Base-by-base conservation (phyloP, 2,329 filamentous ascomycete species). In the Ceratocystis eucalypticola region DNA sequence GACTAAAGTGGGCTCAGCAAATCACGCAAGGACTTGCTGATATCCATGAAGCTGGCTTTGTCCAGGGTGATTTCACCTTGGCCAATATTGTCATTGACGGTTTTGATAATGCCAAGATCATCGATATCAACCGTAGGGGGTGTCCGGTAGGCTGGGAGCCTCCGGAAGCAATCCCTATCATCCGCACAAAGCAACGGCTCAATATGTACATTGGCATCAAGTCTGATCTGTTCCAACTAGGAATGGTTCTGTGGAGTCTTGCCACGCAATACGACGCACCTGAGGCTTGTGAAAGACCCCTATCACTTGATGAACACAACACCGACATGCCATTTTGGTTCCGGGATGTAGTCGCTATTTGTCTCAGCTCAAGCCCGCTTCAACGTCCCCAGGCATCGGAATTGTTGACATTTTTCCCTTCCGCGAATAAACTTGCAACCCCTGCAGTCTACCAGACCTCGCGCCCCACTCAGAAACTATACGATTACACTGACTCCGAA, bases 161-260 rank as follows among this genome's bases (percentile, higher is more conserved):
- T 2, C 94, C 94, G 3, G 94, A 99, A 76, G 88, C 95, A 66
- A 88, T 87, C 17, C 83, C 84, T 5, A 84, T 97, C 66, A 91
- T 97, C 68, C 87, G 93, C 70, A 92, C 87, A 74, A 89, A 89
- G 67, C 92, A 96, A 75, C 84, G 91, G 37, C 92, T 99, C 65
- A 88, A 89, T 59, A 96, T 97, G 87, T 96, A 96, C 73, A 97
- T 99, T 73, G 93, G 94, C 12, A 91, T 96, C 73, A 99, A 99
- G 76, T 96, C 93, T 0, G 94, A 99, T 75, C 80, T 99, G 1
- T 99, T 88, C 72, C 94, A 99, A 75, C 82, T 97, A 4, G 94
- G 94, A 4, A 99, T 99, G 94, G 91, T 96, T 1, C 78, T 99
- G 2, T 99, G 93, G 91, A 91, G 90, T 25, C 78, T 99, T 59